Evolutionary conservation across 257 asterid species (phyloP), one percentile per base, ranked within the genome.

Genomic region (Penstemon newberryi): DNA sequence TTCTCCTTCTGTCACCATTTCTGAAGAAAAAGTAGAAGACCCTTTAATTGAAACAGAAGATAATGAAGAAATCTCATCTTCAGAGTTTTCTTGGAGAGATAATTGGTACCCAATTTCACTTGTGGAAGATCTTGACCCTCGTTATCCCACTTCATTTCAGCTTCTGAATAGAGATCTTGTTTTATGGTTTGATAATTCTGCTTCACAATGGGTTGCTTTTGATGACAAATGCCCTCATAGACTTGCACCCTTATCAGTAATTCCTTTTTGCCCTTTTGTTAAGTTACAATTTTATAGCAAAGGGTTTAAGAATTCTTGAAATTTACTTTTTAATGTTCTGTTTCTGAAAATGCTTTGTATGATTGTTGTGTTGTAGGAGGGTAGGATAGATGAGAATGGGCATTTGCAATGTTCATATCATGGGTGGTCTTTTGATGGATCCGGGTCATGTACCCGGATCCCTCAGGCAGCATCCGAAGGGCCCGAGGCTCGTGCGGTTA

Each of bases 211-310:
- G 99, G 92, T 89, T 75, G 97, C 97, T 71, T 79, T 91, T 37
- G 97, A 94, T 70, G 99, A 94, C 62, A 91, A 87, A 76, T 94
- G 99, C 79, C 99, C 99, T 44, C 99, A 94, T 70, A 83, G 99
- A 51, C 97, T 94, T 63, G 99, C 99, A 15, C 99, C 99, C 70
- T 77, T 94, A 82, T 94, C 99, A 13, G 99, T 94, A 77, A 73
- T 70, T 25, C 53, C 33, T 25, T 25, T 25, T 25, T 25, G 33
- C 33, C 33, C 33, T 25, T 25, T 25, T 25, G 33, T 25, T 25
- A 25, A 25, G 33, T 25, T 25, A 1, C 11, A 5, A 8, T 25
- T 50, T n/a, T 37, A 8, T 45, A 7, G 51, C 51, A 4, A 45
- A 6, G 10, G 10, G 51, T 19, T 1, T 56, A 43, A 47, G 11